Percentiles rank a stretch among this genome's conserved stretches.
Evolutionary conservation across 2,329 filamentous ascomycete genomes (phyloP).

Genomic region (Ceratocystiopsis brevicomis): DNA sequence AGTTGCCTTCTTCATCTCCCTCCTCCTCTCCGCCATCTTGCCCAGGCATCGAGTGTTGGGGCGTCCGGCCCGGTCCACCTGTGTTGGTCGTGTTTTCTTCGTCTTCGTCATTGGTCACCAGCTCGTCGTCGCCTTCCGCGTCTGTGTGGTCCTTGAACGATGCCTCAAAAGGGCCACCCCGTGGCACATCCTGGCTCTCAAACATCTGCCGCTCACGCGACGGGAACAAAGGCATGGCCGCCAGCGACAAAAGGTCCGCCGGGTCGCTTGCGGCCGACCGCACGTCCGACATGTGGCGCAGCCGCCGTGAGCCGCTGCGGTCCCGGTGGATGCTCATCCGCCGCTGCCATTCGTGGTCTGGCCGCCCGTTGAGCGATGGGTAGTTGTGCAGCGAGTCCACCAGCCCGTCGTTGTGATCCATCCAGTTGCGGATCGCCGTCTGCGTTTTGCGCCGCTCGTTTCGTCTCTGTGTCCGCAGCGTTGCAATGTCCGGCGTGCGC

Average conservation of each 20-base stretch:
- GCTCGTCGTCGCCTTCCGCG: constrained; percentile 75
- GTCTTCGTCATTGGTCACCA: constrained; percentile 64
- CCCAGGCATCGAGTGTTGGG: background rate
- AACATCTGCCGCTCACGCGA: constrained; percentile 15
- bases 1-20: constrained; percentile 61
- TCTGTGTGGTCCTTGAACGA: constrained; percentile 48
- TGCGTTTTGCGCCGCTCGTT: constrained; percentile 54
- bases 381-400: constrained; percentile 28
- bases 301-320: constrained; percentile 20
- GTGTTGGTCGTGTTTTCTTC: constrained; percentile 16
- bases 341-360: constrained; percentile 27
- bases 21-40: background rate
- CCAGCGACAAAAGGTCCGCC: constrained; percentile 37
- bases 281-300: constrained; percentile 33
- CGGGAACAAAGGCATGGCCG: constrained; percentile 18
- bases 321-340: constrained; percentile 33
- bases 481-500: constrained; percentile 44
- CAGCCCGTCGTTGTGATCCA: constrained; percentile 48
- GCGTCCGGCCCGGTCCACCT: constrained; percentile 3
- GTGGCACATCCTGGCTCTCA: constrained; percentile 6
- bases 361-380: constrained; percentile 27
- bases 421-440: constrained; percentile 76
- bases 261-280: constrained; percentile 45
- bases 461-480: constrained; percentile 38
- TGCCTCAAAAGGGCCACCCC: constrained; percentile 14